phyloP scores from a whole-genome alignment of 192 early-diverging fungal species.

The Polychytrium aggregatum region DNA sequence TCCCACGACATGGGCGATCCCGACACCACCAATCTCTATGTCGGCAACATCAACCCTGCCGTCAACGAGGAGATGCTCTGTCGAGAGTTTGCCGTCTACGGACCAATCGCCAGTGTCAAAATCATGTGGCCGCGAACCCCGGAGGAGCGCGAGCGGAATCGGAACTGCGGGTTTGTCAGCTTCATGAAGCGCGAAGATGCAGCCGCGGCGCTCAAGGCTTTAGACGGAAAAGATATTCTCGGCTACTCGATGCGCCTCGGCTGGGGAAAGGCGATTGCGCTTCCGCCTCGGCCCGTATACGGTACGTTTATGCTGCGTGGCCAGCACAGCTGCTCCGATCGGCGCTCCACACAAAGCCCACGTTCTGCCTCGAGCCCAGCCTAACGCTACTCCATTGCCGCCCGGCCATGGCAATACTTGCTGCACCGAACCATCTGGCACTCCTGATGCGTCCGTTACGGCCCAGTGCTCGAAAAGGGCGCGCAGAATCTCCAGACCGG shows the following conservation, averaged over 20 bases:
- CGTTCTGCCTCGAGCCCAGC: too few species aligned
- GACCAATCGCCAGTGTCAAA: constrained; percentile 83
- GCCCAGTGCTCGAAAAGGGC: too few species aligned
- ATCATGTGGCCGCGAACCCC: constrained; percentile 89
- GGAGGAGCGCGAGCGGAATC: constrained; percentile 67
- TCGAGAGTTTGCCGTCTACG: constrained; percentile 64
- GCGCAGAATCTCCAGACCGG: too few species aligned
- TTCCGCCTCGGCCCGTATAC: constrained; percentile 65
- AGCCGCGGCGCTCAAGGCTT: constrained; percentile 49
- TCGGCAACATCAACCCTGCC: constrained; percentile 66
- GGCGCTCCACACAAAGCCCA: too few species aligned
- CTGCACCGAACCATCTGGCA: too few species aligned
- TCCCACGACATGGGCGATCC: constrained; percentile 65
- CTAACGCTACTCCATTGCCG: too few species aligned
- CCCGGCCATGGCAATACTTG: too few species aligned
- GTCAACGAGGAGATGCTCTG: constrained; percentile 65
- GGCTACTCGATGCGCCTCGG: constrained; percentile 56
- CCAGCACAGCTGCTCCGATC: too few species aligned
- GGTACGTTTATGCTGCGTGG: constrained; percentile 26
- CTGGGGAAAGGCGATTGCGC: constrained; percentile 72
- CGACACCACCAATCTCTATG: constrained; percentile 71
- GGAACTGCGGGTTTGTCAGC: constrained; percentile 80
- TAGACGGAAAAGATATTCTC: constrained; percentile 58
- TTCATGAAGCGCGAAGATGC: constrained; percentile 75
- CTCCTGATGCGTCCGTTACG: too few species aligned